Evolutionary conservation across 768 basidiomycete genomes (phyloP).

Genomic region (Hortiboletus campestris): DNA sequence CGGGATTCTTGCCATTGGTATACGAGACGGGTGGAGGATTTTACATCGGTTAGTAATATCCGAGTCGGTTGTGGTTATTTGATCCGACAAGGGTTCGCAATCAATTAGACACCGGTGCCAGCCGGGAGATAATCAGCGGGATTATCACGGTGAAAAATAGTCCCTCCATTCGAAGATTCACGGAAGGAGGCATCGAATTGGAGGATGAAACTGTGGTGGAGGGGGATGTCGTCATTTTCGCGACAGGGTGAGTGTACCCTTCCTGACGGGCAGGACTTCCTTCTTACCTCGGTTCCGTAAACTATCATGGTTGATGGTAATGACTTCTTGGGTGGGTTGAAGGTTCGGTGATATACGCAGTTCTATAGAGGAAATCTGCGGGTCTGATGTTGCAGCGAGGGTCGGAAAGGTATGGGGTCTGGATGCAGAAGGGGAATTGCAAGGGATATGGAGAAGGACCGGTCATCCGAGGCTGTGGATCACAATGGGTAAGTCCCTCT

Average conservation of each 20-base stretch:
- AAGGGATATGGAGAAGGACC: constrained; percentile 37
- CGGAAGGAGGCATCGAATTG: constrained; percentile 26
- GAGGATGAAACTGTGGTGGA: constrained; percentile 25
- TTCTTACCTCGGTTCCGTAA: neutral
- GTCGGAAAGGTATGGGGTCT: constrained; percentile 64
- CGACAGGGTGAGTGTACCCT: constrained; percentile 29
- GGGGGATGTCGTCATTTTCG: constrained; percentile 34
- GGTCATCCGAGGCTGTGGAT: constrained; percentile 38
- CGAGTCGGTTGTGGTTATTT: neutral
- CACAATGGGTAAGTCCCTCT: constrained; percentile 19
- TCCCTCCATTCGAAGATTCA: constrained; percentile 27
- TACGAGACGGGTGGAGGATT: constrained; percentile 36
- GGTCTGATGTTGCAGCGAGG: constrained; percentile 41
- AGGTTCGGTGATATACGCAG: constrained; percentile 47
- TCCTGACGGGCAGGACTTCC: neutral
- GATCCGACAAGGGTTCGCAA: neutral
- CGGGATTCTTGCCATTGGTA: constrained; percentile 34
- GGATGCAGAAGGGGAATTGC: constrained; percentile 61
- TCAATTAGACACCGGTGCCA: constrained; percentile 37
- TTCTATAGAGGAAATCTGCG: constrained; percentile 44
- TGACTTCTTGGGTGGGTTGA: neutral
- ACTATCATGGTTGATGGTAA: neutral
- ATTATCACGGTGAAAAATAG: constrained; percentile 51
- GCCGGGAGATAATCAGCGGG: constrained; percentile 46
- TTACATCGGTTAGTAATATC: constrained; percentile 35